Conservation (phyloP, 148 eudicot genomes). For the Rhododendron henanense region DNA sequence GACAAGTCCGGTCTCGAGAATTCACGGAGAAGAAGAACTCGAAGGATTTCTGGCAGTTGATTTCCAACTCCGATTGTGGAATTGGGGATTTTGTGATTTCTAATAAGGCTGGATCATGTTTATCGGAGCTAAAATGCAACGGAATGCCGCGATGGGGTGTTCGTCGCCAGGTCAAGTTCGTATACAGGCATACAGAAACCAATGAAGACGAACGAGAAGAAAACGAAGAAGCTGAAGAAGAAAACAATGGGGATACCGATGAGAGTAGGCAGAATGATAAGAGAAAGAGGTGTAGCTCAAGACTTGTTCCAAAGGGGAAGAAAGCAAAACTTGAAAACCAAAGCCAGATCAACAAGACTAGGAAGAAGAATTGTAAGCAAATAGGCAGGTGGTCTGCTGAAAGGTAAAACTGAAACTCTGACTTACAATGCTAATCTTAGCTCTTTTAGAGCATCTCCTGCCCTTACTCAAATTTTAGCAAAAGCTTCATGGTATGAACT, state of each 20-base stretch:
- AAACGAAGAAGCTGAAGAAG: slow-evolving; percentile 15
- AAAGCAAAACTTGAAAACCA: slow-evolving; percentile 22
- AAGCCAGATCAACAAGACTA: slow-evolving; percentile 14
- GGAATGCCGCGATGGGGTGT: slow-evolving; percentile 52
- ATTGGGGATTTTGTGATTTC: slow-evolving; percentile 1
- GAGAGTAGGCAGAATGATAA: slow-evolving; percentile 10
- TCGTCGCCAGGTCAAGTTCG: slow-evolving; percentile 43
- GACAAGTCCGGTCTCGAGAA: slow-evolving; percentile 46
- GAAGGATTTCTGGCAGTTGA: slow-evolving; percentile 47
- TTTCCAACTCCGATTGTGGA: neutral
- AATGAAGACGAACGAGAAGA: slow-evolving; percentile 17
- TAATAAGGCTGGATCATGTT: slow-evolving; percentile 13
- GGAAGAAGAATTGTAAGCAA: slow-evolving; percentile 22
- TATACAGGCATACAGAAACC: slow-evolving; percentile 33
- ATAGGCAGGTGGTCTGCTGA: slow-evolving; percentile 64
- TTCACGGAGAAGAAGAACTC: slow-evolving; percentile 43
- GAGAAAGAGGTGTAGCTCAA: slow-evolving; percentile 19
- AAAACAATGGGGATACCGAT: slow-evolving; percentile 8
- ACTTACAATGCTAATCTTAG: neutral
- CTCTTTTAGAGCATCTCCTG: neutral
- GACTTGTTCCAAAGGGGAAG: slow-evolving; percentile 17
- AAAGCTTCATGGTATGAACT: no score
- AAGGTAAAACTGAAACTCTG: neutral
- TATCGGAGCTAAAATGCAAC: slow-evolving; percentile 20
- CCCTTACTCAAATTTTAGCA: no score